Evolutionary conservation across 2,329 filamentous ascomycete species (phyloP), one percentile per base, ranked within the genome.

Genomic region (Aureobasidium sp.): DNA sequence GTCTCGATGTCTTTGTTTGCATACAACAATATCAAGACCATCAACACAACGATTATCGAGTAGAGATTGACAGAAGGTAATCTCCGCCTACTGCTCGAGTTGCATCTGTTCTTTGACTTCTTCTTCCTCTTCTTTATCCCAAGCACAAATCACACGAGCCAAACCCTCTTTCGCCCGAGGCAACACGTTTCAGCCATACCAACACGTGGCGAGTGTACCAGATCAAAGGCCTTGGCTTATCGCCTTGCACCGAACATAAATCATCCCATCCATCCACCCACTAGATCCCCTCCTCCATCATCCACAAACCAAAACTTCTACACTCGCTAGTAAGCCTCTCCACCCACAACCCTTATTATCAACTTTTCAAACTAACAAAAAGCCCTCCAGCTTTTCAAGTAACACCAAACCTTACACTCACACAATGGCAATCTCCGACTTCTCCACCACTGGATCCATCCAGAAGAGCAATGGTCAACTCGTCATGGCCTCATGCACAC

Each of bases 1-100:
- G 14, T n/a, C 11, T 42, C 51, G 39, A 34, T 55, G 27, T 44
- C 51, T 55, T 55, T 55, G 51, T 55, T 10, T 11, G 34, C 13
- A 27, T 16, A 55, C 39, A 55, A 55, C 51, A 55, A 44, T 44
- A 55, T 55, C 51, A 55, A 55, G 51, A 44, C 29, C 29, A 42
- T 9, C 39, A 32, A n/a, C 16, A 55, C 39, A 55, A 55, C 44
- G 39, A 29, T 16, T 44, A 44, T 29, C 34, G 27, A 41, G 14
- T 16, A 44, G 29, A 34, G n/a, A 55, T 44, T 55, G 51, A 44
- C 9, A 55, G 51, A 36, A 44, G 14, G 37, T 16, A 30, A 34
- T 44, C 16, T 44, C 37, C 16, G 14, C 7, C 10, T 11, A 11
- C 16, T 42, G 11, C 8, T 53, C 9, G 10, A 6, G 9, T 27